A percentile compares a stretch with the other conserved stretches of the same genome.
Conservation (phyloP, 768 basidiomycete genomes). For the Termitomyces sp. region DNA sequence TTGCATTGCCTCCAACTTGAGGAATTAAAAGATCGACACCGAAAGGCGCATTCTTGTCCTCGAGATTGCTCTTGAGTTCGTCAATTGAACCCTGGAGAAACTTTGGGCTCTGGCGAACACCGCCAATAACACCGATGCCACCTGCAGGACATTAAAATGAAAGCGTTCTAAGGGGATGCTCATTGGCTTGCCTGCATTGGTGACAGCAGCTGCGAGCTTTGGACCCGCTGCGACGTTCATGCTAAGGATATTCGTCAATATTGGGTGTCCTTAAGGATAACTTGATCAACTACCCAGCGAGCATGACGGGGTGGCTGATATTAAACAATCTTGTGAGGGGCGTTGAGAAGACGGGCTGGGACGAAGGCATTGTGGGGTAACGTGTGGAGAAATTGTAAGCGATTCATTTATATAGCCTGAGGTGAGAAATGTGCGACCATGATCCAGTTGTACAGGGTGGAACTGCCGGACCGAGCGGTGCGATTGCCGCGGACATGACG, state of each 20-base stretch:
- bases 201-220: conserved; percentile 81
- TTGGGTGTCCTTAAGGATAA: background rate
- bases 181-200: conserved; percentile 62
- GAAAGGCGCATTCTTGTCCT: conserved; percentile 71
- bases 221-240: conserved; percentile 90
- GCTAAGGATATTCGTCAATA: conserved; percentile 24
- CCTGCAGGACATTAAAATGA: conserved; percentile 26
- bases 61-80: conserved; percentile 69
- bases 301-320: conserved; percentile 80
- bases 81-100: conserved; percentile 63
- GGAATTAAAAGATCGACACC: conserved; percentile 84
- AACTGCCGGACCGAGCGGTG: conserved; percentile 4
- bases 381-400: conserved; percentile 1
- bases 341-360: conserved; percentile 59
- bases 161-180: background rate
- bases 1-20: conserved; percentile 73
- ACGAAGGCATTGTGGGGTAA: conserved; percentile 54
- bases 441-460: background rate
- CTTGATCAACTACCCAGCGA: conserved; percentile 50
- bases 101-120: conserved; percentile 67
- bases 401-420: background rate
- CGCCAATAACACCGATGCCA: conserved; percentile 87
- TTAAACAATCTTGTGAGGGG: conserved; percentile 72
- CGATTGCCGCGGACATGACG: conserved; percentile 7
- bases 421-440: background rate